Evolutionary conservation across 2,329 filamentous ascomycete genomes (phyloP), one percentile per base, ranked within the genome.

Genomic region (Stachybotrys elegans): DNA sequence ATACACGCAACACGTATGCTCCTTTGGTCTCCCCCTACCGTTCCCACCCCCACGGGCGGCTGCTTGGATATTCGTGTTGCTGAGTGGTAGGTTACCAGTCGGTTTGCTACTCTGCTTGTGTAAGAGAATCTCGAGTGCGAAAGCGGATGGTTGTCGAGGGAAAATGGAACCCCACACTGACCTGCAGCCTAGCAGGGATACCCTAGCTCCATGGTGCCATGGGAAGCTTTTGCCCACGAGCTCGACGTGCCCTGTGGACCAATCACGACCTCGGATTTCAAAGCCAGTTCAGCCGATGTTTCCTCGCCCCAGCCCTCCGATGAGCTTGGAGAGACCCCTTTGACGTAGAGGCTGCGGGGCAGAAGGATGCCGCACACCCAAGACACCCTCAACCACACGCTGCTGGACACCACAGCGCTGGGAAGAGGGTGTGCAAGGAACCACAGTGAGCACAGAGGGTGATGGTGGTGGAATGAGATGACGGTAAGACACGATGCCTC

Each of bases 81-180:
- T n/a, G 17, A 25, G 32, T 36, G 48, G 45, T 39, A 48, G 50
- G 54, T 50, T 42, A n/a, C n/a, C n/a, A n/a, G 44, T 50, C 37
- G 54, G 55, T 59, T 62, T 61, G 60, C 60, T 60, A 61, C 56
- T 57, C 56, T 51, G 48, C 48, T 59, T 63, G 57, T 62, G 60
- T 62, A 63, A 65, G 57, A 64, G 61, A 63, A 62, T 56, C 51
- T 43, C 47, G 43, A 44, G 43, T 43, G 21, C 49, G 48, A 47
- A 40, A 49, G 37, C 43, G 41, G 49, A 47, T 42, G 51, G 44
- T 57, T 51, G 53, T 56, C 53, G 31, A 56, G 51, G 48, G 49
- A 52, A 53, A 47, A 48, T 43, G 44, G 39, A 46, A 54, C 55
- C 53, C 58, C 57, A 59, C 57, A 60, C 51, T 43, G 40, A 45